These are phyloP conservation scores for Sabuloglossum arenarium DNA, from an alignment of 495 filamentous ascomycete species.

Conservation along the genomic window DNA sequence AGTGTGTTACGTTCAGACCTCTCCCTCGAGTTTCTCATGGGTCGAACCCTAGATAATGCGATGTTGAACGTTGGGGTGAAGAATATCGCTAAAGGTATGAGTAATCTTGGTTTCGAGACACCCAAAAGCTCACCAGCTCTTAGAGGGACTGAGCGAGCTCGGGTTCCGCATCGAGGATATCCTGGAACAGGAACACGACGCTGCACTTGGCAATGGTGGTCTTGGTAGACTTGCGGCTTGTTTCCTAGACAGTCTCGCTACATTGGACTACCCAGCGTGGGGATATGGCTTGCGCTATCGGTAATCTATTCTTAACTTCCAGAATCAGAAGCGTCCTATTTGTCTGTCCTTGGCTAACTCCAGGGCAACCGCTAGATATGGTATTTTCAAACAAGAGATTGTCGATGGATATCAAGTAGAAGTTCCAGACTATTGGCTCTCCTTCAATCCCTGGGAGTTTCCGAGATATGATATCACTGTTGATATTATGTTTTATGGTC, in stretches of 20 bases:
- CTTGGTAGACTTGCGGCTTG: constrained; percentile 88
- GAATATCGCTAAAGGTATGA: constrained; percentile 50
- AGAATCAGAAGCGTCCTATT: background rate
- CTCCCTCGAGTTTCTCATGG: constrained; percentile 94
- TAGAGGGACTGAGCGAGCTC: constrained; percentile 66
- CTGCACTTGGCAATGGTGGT: constrained; percentile 88
- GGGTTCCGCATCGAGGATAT: constrained; percentile 96
- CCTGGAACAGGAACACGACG: constrained; percentile 87
- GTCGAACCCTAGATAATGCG: constrained; percentile 86
- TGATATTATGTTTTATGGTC: constrained; percentile 88
- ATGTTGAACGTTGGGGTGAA: constrained; percentile 92
- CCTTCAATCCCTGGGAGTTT: constrained; percentile 99
- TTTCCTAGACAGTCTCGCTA: constrained; percentile 88
- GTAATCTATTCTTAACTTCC: constrained; percentile 82
- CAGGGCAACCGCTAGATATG: constrained; percentile 30
- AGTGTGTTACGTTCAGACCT: constrained; percentile 31
- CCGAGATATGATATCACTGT: constrained; percentile 86
- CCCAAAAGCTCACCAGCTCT: background rate
- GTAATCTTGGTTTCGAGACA: background rate
- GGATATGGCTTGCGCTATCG: constrained; percentile 88
- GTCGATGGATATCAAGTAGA: constrained; percentile 94
- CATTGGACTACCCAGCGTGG: constrained; percentile 89
- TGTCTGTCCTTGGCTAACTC: background rate
- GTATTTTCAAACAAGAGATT: constrained; percentile 99
- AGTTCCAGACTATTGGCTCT: constrained; percentile 95